A percentile compares a stretch with the other conserved stretches of the same genome.
Conservation (phyloP, 352 stramenopile species). For the Pythium vanterpoolii region DNA sequence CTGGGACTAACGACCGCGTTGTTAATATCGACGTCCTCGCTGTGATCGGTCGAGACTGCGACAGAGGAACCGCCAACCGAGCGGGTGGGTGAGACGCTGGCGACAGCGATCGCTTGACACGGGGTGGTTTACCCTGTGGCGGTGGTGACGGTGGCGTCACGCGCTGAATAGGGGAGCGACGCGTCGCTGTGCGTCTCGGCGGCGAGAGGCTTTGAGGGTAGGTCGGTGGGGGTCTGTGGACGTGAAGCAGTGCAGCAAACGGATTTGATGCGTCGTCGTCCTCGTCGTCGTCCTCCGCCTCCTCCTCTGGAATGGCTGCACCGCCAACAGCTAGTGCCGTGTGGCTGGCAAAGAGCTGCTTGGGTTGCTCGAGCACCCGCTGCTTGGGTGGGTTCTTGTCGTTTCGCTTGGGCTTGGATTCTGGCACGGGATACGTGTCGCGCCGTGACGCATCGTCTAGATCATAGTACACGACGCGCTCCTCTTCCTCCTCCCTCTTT, state of each 20-base stretch:
- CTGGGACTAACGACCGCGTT: conserved; percentile 24
- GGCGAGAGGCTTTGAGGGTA: conserved; percentile 1
- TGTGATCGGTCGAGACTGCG: background rate
- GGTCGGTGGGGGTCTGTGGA: background rate
- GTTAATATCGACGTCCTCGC: background rate
- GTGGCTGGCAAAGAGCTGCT: conserved; percentile 41
- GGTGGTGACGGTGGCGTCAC: background rate
- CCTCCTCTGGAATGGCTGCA: conserved; percentile 23
- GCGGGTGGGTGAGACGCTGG: background rate
- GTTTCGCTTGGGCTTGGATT: conserved; percentile 2
- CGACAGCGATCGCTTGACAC: background rate
- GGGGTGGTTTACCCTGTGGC: background rate
- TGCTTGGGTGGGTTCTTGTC: background rate
- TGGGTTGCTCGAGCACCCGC: conserved; percentile 28
- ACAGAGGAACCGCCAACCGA: background rate
- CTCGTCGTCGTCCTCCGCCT: conserved; percentile 24
- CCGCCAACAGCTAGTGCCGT: conserved; percentile 15
- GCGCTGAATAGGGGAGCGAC: background rate
- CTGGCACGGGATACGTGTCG: conserved; percentile 20
- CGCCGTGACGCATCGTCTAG: conserved; percentile 34
- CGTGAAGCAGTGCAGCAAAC: conserved; percentile 55
- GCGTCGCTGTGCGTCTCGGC: background rate
- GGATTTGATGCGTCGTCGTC: conserved; percentile 44
- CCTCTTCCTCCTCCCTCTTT: conserved; percentile 31
- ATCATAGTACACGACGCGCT: conserved; percentile 62